phyloP scores from a whole-genome alignment of 495 filamentous ascomycete genomes.

The Penicillium parvum region DNA sequence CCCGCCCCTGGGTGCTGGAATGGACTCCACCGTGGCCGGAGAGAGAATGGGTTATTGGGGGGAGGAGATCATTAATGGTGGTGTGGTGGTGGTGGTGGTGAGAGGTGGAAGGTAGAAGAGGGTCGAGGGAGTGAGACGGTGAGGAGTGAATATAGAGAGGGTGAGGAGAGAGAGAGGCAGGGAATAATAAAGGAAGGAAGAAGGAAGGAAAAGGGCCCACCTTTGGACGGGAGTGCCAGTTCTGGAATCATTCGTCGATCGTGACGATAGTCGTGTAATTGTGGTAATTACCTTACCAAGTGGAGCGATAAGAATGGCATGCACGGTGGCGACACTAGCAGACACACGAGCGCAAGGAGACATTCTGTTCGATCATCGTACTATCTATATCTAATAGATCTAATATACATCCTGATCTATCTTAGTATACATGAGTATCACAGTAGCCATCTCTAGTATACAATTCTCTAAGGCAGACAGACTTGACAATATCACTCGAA shows the following conservation, averaged over 20 bases:
- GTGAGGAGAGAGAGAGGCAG: not conserved
- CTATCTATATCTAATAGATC: no score
- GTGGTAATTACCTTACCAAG: not conserved
- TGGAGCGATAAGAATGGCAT: not conserved
- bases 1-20: conserved; percentile 19
- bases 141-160: not conserved
- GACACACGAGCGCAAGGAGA: no score
- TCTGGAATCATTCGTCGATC: conserved; percentile 24
- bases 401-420: no score
- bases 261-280: conserved; percentile 4
- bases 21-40: conserved; percentile 21
- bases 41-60: conserved; percentile 7
- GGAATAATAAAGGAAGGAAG: not conserved
- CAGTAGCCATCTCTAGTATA: no score
- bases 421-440: no score
- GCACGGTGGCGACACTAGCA: no score
- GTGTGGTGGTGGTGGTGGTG: not conserved
- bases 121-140: not conserved
- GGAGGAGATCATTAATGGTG: not conserved
- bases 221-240: conserved; percentile 4
- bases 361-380: no score
- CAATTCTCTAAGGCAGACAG: no score
- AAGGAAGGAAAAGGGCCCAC: conserved; percentile 6
- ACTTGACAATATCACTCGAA: no score
- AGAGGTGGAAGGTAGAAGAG: not conserved